Base-by-base conservation (phyloP, 2,329 filamentous ascomycete species). In the Trichoderma sp. region DNA sequence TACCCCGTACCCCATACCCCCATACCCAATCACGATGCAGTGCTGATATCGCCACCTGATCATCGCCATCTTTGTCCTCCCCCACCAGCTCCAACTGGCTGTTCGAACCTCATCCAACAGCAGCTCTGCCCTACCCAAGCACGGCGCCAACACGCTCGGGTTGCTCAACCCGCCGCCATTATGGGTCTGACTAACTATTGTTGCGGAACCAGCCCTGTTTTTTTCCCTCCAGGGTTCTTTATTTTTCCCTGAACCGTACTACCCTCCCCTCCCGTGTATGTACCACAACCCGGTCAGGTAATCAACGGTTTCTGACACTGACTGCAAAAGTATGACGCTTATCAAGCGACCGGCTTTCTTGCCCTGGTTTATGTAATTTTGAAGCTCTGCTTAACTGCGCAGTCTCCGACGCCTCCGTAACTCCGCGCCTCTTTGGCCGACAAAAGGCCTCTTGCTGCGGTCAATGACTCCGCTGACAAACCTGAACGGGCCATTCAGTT, bases 391-490 rank as follows among this genome's bases (percentile, higher is more conserved):
- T 22, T 6, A 25, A 34, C 27, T 54, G 34, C 50, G 35, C 27
- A 2, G 12, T 35, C 42, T 63, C 37, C 63, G 27, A 57, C 17
- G n/a, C 22, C 52, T 57, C 63, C 52, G 63, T 57, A 48, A 37
- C 37, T 57, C 53, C 63, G 52, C 34, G 48, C 27, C 8, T 25
- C 27, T 61, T 19, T 45, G 39, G 7, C 17, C 17, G 29, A 15
- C 12, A 4, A 13, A 10, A 35, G 25, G 39, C 12, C 42, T 22
- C 22, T 9, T 48, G 10, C 5, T 48, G n/a, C n/a, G n/a, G n/a
- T 48, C 42, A 19, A 48, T 48, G 12, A n/a, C 29, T 45, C n/a
- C 27, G 48, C 60, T 54, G 60, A 64, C 48, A 54, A 64, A 64
- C 35, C 27, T 19, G 10, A 12, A 10, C 34, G 25, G 32, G 32